Evolutionary conservation across 1,139 yeast species (phyloP).

Genomic region (Taphrina communis): DNA sequence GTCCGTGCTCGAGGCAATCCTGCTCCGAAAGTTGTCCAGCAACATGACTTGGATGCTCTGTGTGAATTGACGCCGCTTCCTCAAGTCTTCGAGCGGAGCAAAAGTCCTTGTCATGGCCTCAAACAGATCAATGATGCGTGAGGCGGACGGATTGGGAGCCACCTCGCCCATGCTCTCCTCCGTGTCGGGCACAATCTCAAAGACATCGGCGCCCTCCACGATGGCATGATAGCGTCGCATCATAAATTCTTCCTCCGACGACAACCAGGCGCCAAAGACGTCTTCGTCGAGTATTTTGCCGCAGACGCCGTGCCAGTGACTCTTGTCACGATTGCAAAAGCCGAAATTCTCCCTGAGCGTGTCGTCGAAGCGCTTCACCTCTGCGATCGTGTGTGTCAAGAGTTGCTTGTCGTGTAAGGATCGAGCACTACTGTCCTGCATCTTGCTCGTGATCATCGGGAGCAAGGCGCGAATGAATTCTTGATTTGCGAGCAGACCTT

Average conservation of each 20-base stretch:
- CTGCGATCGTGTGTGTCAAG: constrained; percentile 66
- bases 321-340: constrained; percentile 59
- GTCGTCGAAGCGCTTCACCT: constrained; percentile 66
- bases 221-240: constrained; percentile 65
- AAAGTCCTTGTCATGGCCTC: constrained; percentile 72
- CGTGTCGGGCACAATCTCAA: constrained; percentile 61
- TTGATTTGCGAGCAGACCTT: constrained; percentile 51
- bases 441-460: constrained; percentile 60
- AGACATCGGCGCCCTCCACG: constrained; percentile 59
- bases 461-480: constrained; percentile 66
- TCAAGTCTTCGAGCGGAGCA: constrained; percentile 61
- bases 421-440: constrained; percentile 53
- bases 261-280: constrained; percentile 67
- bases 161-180: constrained; percentile 50
- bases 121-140: constrained; percentile 65
- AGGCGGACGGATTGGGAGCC: constrained; percentile 72
- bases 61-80: constrained; percentile 70
- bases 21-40: constrained; percentile 64
- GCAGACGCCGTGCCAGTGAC: constrained; percentile 64
- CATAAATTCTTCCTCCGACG: constrained; percentile 66
- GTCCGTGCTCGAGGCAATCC: constrained; percentile 58
- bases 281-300: constrained; percentile 60
- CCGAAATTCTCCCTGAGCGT: constrained; percentile 61
- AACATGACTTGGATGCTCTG: constrained; percentile 72
- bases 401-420: constrained; percentile 58